These are phyloP conservation scores for Trametes coccinea DNA, from an alignment of 768 basidiomycete species.

Conservation along the genomic window DNA sequence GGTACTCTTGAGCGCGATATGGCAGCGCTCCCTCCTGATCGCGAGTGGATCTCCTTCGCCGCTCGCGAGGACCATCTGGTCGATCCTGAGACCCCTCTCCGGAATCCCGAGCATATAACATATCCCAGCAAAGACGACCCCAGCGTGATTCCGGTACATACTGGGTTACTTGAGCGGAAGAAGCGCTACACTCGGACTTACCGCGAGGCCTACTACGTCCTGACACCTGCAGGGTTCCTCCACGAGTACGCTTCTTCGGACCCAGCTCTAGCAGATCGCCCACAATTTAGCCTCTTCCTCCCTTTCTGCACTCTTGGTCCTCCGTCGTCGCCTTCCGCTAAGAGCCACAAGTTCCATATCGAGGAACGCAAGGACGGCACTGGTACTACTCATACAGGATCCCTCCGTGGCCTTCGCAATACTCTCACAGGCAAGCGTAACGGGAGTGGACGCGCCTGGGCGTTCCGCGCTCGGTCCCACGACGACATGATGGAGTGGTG, in stretches of 20 bases:
- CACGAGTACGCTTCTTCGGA: slow-evolving; percentile 88
- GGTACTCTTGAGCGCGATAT: slow-evolving; percentile 69
- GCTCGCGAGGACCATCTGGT: slow-evolving; percentile 92
- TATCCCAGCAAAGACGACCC: slow-evolving; percentile 95
- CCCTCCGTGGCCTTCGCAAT: slow-evolving; percentile 38
- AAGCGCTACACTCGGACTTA: slow-evolving; percentile 90
- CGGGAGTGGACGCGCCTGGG: slow-evolving; percentile 70
- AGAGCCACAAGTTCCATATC: slow-evolving; percentile 95
- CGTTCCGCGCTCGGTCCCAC: slow-evolving; percentile 83
- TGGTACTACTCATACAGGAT: slow-evolving; percentile 63
- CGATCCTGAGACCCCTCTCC: slow-evolving; percentile 93
- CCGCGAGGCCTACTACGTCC: slow-evolving; percentile 84
- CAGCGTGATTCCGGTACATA: slow-evolving; percentile 80
- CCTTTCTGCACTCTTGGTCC: slow-evolving; percentile 96
- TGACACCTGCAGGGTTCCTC: slow-evolving; percentile 94
- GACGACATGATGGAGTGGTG: slow-evolving; percentile 99
- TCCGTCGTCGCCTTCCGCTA: slow-evolving; percentile 64
- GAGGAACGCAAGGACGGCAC: slow-evolving; percentile 86
- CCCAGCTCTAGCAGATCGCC: slow-evolving; percentile 55
- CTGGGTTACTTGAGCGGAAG: slow-evolving; percentile 91
- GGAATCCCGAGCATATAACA: slow-evolving; percentile 71
- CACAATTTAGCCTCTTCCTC: slow-evolving; percentile 86
- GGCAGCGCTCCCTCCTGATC: slow-evolving; percentile 77
- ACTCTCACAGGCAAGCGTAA: slow-evolving; percentile 34
- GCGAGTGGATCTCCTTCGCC: slow-evolving; percentile 96